Evolutionary conservation across 139 green algal species (phyloP).

Genomic region (Axilococcus clingmanii): DNA sequence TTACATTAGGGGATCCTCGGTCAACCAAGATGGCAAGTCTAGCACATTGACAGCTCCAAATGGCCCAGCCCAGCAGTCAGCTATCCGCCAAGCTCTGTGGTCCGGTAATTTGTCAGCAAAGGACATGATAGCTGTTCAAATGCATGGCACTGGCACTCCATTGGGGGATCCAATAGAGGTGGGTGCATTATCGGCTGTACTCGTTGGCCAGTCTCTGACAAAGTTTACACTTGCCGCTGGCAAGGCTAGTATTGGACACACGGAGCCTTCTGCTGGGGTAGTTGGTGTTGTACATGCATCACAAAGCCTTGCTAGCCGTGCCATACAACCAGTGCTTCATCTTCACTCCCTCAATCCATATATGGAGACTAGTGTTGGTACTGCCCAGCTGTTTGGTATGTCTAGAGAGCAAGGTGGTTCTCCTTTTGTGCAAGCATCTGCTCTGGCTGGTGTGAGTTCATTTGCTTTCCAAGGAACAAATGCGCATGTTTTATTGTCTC

Average conservation of each 20-base stretch:
- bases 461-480: conserved; percentile 64
- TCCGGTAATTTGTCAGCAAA: neutral
- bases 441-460: conserved; percentile 24
- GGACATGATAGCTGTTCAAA: conserved; percentile 35
- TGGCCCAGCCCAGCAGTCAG: conserved; percentile 65
- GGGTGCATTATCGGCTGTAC: conserved; percentile 33
- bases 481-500: conserved; percentile 23
- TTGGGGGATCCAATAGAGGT: conserved; percentile 78
- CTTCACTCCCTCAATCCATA: conserved; percentile 13
- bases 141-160: conserved; percentile 75
- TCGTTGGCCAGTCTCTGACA: conserved; percentile 6
- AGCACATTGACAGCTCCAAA: conserved; percentile 74
- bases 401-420: neutral
- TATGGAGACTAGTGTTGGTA: conserved; percentile 7
- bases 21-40: conserved; percentile 77
- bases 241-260: conserved; percentile 63
- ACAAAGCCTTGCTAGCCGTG: neutral
- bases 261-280: conserved; percentile 61
- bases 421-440: conserved; percentile 1
- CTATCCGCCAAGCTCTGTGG: conserved; percentile 44
- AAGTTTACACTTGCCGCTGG: conserved; percentile 40
- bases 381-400: neutral
- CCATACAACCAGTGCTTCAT: conserved; percentile 1
- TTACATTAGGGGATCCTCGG: conserved; percentile 41
- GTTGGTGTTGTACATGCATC: conserved; percentile 29